Percentiles rank a stretch among this genome's conserved stretches.
Evolutionary conservation across 2,329 filamentous ascomycete species (phyloP).

Genomic region (Fusarium bactridioides): DNA sequence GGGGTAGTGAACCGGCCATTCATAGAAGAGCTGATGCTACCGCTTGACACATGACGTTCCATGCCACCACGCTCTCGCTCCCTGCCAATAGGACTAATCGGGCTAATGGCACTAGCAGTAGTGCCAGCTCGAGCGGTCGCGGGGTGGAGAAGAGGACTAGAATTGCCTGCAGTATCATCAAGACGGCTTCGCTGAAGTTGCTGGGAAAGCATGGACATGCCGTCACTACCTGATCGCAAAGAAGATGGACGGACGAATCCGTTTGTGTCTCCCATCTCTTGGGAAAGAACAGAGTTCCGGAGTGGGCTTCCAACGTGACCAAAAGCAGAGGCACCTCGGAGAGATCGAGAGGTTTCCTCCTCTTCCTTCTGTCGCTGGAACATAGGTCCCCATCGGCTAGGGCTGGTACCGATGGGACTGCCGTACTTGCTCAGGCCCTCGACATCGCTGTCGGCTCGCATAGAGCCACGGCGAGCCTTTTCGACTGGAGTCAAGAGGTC

Average conservation of each 20-base stretch:
- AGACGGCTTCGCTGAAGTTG: slow-evolving; percentile 69
- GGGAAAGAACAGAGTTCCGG: slow-evolving; percentile 68
- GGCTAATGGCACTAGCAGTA: slow-evolving; percentile 52
- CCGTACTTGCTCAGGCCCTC: slow-evolving; percentile 65
- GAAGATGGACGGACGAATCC: slow-evolving; percentile 51
- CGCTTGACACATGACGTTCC: slow-evolving; percentile 67
- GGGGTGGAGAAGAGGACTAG: slow-evolving; percentile 61
- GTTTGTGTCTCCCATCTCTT: slow-evolving; percentile 56
- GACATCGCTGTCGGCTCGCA: slow-evolving; percentile 63
- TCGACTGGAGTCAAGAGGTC: slow-evolving; percentile 73
- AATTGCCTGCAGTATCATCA: slow-evolving; percentile 54
- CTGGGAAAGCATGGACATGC: slow-evolving; percentile 67
- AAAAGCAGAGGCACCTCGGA: slow-evolving; percentile 61
- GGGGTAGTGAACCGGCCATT: slow-evolving; percentile 69
- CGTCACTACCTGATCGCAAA: slow-evolving; percentile 56
- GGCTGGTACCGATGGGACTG: slow-evolving; percentile 66
- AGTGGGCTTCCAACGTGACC: slow-evolving; percentile 72
- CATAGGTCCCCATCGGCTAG: slow-evolving; percentile 67
- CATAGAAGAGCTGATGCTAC: slow-evolving; percentile 62
- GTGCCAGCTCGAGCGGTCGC: slow-evolving; percentile 49
- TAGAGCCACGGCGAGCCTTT: slow-evolving; percentile 70
- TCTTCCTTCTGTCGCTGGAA: slow-evolving; percentile 69
- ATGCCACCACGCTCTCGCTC: slow-evolving; percentile 48
- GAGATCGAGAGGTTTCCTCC: slow-evolving; percentile 55
- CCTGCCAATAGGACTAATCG: slow-evolving; percentile 51